Percentiles rank a stretch among this genome's conserved stretches.
Evolutionary conservation across 768 basidiomycete species (phyloP).

Genomic region (Neoboletus magnificus): DNA sequence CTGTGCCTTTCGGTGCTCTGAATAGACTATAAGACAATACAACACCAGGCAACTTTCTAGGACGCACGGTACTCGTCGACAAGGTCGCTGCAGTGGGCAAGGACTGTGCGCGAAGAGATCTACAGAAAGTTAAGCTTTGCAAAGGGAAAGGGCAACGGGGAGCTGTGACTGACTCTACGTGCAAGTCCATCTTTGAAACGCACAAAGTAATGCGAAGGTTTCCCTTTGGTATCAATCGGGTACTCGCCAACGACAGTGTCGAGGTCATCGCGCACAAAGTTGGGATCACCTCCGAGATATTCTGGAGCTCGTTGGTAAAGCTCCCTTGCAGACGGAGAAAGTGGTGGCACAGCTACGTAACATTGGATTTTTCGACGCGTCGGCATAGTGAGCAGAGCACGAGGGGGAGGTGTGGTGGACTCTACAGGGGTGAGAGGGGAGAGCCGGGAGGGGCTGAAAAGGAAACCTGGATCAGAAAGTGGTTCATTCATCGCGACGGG

Average conservation of each 20-base stretch:
- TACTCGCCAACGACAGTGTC: conserved; percentile 61
- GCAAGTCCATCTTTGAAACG: conserved; percentile 55
- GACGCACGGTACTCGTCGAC: conserved; percentile 56
- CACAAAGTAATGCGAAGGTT: conserved; percentile 57
- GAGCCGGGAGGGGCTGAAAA: conserved; percentile 13
- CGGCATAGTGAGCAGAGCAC: not conserved
- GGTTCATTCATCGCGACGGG: conserved; percentile 15
- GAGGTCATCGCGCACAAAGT: conserved; percentile 30
- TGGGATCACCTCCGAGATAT: conserved; percentile 33
- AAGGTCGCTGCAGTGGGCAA: conserved; percentile 39
- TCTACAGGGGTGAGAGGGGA: conserved; percentile 18
- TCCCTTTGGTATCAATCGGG: conserved; percentile 25
- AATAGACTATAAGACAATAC: conserved; percentile 6
- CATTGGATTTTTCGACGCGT: conserved; percentile 16
- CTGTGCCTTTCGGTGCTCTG: conserved; percentile 45
- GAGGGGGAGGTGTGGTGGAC: conserved; percentile 3
- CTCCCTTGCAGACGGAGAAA: conserved; percentile 37
- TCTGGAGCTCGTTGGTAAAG: conserved; percentile 40
- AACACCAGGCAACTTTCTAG: not conserved
- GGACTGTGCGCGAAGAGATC: conserved; percentile 43
- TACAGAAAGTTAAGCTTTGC: conserved; percentile 22
- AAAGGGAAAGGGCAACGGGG: not conserved
- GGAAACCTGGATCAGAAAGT: conserved; percentile 10
- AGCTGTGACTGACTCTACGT: conserved; percentile 45
- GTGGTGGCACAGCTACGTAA: conserved; percentile 38